Conservation (phyloP, 2,329 filamentous ascomycete genomes). For the Fusarium brachygibbosum region DNA sequence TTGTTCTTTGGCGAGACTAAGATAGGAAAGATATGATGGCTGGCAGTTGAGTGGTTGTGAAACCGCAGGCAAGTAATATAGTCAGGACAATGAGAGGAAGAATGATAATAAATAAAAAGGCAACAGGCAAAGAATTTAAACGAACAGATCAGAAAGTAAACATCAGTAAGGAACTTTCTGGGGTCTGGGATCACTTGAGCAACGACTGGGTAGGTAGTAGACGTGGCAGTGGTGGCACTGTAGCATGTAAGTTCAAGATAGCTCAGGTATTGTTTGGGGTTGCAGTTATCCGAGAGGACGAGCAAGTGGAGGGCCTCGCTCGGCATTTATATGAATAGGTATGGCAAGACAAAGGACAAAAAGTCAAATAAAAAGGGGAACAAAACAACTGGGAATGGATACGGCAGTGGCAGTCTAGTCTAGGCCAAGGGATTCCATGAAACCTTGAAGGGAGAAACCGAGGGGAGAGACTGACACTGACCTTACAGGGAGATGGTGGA, state of each 20-base stretch:
- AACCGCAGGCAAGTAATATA: conserved; percentile 6
- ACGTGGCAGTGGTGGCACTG: conserved; percentile 33
- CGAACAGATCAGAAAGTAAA: conserved; percentile 10
- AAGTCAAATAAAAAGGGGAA: conserved; percentile 22
- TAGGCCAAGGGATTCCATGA: conserved; percentile 33
- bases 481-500: conserved; percentile 1
- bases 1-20: conserved; percentile 8
- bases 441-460: conserved; percentile 26
- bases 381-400: conserved; percentile 20
- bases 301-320: conserved; percentile 24
- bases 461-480: conserved; percentile 7
- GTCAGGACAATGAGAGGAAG: conserved; percentile 16
- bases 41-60: conserved; percentile 14
- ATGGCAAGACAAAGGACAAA: conserved; percentile 1
- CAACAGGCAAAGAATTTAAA: background rate
- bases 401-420: conserved; percentile 3
- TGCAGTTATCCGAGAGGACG: conserved; percentile 22
- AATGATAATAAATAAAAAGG: background rate
- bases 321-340: conserved; percentile 34
- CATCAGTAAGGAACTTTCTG: conserved; percentile 9
- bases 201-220: conserved; percentile 30
- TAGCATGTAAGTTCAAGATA: conserved; percentile 20
- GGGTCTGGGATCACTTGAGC: conserved; percentile 32
- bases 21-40: background rate
- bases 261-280: conserved; percentile 13